phyloP scores from a whole-genome alignment of 2,329 filamentous ascomycete species.

The Fusarium mundagurra region DNA sequence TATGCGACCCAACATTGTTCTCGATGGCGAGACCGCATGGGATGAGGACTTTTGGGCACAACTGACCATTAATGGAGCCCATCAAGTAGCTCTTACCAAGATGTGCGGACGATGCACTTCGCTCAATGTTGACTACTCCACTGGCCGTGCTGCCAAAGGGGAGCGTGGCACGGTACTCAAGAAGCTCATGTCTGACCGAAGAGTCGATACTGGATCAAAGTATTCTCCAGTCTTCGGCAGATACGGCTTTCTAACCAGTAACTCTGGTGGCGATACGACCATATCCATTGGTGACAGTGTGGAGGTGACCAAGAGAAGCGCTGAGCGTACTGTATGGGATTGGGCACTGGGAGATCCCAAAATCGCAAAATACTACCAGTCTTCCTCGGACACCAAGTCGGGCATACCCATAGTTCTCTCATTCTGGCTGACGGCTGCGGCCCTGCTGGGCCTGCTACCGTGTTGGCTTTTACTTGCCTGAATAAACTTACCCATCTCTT shows the following conservation, averaged over 20 bases:
- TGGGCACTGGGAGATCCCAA: constrained; percentile 53
- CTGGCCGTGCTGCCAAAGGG: constrained; percentile 66
- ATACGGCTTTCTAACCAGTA: constrained; percentile 68
- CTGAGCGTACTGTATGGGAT: constrained; percentile 63
- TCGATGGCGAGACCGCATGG: constrained; percentile 68
- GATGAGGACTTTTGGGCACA: constrained; percentile 80
- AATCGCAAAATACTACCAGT: constrained; percentile 41
- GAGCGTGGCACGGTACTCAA: constrained; percentile 72
- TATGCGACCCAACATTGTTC: constrained; percentile 78
- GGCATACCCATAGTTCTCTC: constrained; percentile 23
- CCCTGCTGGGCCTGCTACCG: constrained; percentile 25
- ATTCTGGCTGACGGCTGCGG: constrained; percentile 26
- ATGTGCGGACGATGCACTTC: constrained; percentile 77
- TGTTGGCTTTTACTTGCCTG: constrained; percentile 29
- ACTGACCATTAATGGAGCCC: constrained; percentile 54
- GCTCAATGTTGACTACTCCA: constrained; percentile 76
- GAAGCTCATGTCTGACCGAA: constrained; percentile 74
- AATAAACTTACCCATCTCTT: constrained; percentile 7
- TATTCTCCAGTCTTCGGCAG: constrained; percentile 78
- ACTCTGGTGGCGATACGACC: constrained; percentile 34
- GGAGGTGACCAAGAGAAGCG: constrained; percentile 58
- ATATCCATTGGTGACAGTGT: constrained; percentile 59
- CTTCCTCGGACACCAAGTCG: constrained; percentile 2
- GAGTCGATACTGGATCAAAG: constrained; percentile 74
- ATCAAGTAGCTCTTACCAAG: constrained; percentile 67